These are phyloP conservation scores for Diutina pseudorugosa DNA, from an alignment of 1,139 yeast species.

Conservation along the genomic window DNA sequence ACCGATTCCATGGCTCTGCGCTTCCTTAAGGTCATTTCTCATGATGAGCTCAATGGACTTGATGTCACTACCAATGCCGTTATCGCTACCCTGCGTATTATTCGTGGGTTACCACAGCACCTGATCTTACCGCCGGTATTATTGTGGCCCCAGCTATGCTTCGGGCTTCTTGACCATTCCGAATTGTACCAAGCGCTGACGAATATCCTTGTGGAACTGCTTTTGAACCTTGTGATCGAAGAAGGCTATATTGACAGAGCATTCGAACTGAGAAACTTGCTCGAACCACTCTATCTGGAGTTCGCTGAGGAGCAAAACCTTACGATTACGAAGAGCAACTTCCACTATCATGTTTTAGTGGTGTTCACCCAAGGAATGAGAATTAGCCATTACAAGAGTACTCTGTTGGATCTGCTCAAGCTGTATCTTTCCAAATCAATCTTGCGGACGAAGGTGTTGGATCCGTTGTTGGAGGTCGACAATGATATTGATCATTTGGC, in stretches of 20 bases:
- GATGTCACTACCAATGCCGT: constrained; percentile 13
- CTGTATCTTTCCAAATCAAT: not conserved
- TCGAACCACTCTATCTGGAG: not conserved
- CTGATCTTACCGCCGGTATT: constrained; percentile 45
- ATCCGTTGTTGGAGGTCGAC: not conserved
- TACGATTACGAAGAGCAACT: not conserved
- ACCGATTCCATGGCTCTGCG: constrained; percentile 47
- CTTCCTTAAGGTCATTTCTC: constrained; percentile 22
- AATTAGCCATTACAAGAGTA: not conserved
- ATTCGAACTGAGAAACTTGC: not conserved
- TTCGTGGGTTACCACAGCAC: constrained; percentile 46
- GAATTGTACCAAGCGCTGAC: constrained; percentile 35
- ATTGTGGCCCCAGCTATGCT: constrained; percentile 50
- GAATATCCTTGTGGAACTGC: not conserved
- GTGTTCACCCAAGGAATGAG: constrained; percentile 1
- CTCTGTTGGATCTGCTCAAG: not conserved
- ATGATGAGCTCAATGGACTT: constrained; percentile 12
- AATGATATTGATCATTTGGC: not conserved
- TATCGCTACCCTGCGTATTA: constrained; percentile 46
- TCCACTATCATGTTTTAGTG: not conserved
- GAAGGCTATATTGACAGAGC: not conserved
- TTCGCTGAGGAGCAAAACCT: not conserved
- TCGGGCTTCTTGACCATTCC: constrained; percentile 22
- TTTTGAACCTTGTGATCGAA: not conserved
- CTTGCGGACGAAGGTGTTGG: not conserved